phyloP scores from a whole-genome alignment of 176 grass and related monocot species.

The Cenchrus americanus region DNA sequence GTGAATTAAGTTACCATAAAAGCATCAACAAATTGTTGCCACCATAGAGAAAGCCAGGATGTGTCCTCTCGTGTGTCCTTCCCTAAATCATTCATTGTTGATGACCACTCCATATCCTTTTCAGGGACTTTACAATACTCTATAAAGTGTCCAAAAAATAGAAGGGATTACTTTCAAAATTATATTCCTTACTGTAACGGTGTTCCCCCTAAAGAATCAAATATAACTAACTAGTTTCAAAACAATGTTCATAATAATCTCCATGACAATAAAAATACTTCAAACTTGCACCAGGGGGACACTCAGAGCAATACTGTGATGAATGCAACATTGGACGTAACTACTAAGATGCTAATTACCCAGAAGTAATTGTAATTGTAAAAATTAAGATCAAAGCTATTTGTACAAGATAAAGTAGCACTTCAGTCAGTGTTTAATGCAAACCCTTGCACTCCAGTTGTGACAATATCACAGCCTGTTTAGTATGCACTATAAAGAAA shows the following conservation, averaged over 20 bases:
- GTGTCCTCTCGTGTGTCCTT: conserved; percentile 36
- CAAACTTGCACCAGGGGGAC: not conserved
- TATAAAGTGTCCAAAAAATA: conserved; percentile 21
- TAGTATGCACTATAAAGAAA: not conserved
- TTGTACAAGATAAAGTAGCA: not conserved
- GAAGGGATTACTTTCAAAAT: not conserved
- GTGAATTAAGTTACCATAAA: conserved; percentile 52
- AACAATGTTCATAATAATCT: not conserved
- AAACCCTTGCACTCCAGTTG: no score
- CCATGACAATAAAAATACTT: not conserved
- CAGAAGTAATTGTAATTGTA: not conserved
- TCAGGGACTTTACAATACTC: conserved; percentile 58
- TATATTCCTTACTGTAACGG: not conserved
- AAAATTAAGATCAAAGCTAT: not conserved
- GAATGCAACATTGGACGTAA: not conserved
- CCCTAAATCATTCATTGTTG: conserved; percentile 18
- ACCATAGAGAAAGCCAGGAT: conserved; percentile 58
- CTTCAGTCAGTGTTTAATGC: not conserved
- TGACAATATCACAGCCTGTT: no score
- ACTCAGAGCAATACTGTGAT: not conserved
- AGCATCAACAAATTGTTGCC: conserved; percentile 71
- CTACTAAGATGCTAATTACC: not conserved
- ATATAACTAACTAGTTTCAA: not conserved
- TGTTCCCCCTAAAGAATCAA: not conserved
- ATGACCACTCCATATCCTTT: conserved; percentile 59